Percentiles rank a stretch among this genome's conserved stretches.
phyloP scores from a whole-genome alignment of 2,329 filamentous ascomycete genomes.

The Curvularia spicifera region DNA sequence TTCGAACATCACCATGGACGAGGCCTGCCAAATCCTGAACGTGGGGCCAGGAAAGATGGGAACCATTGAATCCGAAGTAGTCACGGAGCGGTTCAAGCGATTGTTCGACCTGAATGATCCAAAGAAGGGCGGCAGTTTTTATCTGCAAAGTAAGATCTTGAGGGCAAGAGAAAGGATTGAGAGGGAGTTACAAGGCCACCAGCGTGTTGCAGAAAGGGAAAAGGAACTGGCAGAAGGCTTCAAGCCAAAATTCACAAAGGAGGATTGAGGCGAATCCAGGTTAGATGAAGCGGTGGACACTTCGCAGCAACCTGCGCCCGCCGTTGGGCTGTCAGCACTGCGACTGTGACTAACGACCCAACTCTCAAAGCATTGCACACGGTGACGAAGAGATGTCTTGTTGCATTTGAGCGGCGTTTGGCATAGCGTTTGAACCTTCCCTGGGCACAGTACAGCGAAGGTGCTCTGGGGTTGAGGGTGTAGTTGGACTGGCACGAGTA shows the following conservation, averaged over 20 bases:
- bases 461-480: constrained; percentile 12
- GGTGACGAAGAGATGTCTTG: constrained; percentile 1
- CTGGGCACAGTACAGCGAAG: constrained; percentile 13
- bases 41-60: constrained; percentile 85
- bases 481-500: constrained; percentile 7
- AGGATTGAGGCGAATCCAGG: constrained; percentile 50
- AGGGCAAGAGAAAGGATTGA: constrained; percentile 92
- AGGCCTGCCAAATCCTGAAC: constrained; percentile 97
- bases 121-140: constrained; percentile 95
- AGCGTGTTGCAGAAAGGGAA: constrained; percentile 74
- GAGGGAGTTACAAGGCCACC: constrained; percentile 76
- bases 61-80: constrained; percentile 76
- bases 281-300: background rate
- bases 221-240: constrained; percentile 83
- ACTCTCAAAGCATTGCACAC: constrained; percentile 1
- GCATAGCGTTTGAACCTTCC: constrained; percentile 30
- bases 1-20: constrained; percentile 86
- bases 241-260: constrained; percentile 95
- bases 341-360: background rate
- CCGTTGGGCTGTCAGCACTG: background rate
- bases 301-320: background rate
- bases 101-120: constrained; percentile 95
- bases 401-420: constrained; percentile 35
- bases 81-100: constrained; percentile 88
- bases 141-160: constrained; percentile 95